A percentile compares a stretch with the other conserved stretches of the same genome.
phyloP scores from a whole-genome alignment of 257 asterid species.

The Anisodus acutangulus region DNA sequence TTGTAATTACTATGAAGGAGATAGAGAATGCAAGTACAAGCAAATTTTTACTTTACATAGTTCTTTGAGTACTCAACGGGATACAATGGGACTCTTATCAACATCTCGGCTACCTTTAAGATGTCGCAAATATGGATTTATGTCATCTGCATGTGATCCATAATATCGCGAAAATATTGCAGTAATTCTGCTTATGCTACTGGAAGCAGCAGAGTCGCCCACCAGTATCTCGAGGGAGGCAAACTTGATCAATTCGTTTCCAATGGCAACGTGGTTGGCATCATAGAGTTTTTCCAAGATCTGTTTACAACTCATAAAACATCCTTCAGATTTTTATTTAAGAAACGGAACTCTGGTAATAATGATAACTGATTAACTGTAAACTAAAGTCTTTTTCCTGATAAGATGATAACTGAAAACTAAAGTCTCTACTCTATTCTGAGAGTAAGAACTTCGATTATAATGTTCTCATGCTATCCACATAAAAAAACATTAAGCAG shows the following conservation, averaged over 20 bases:
- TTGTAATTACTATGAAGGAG: not conserved
- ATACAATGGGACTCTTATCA: not conserved
- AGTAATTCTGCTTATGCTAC: slow-evolving; percentile 39
- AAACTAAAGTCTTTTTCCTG: not conserved
- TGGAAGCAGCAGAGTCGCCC: slow-evolving; percentile 45
- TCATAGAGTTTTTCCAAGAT: slow-evolving; percentile 74
- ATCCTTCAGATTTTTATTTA: not conserved
- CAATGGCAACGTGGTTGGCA: slow-evolving; percentile 75
- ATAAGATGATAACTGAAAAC: not conserved
- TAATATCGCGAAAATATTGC: slow-evolving; percentile 63
- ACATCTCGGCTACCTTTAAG: slow-evolving; percentile 28
- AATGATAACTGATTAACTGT: not conserved
- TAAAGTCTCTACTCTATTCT: not conserved
- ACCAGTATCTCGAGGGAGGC: slow-evolving; percentile 64
- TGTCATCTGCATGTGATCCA: slow-evolving; percentile 64
- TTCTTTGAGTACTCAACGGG: not conserved
- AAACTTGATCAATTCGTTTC: slow-evolving; percentile 79
- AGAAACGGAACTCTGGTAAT: not conserved
- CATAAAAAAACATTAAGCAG: not conserved
- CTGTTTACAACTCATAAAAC: slow-evolving; percentile 47
- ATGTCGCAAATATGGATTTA: slow-evolving; percentile 57
- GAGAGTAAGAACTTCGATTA: slow-evolving; percentile 1
- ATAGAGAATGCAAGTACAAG: not conserved
- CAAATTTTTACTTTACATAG: not conserved
- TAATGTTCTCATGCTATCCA: not conserved